Conservation (phyloP, 1,139 yeast genomes). For the Debaryomyces subglobosus region DNA sequence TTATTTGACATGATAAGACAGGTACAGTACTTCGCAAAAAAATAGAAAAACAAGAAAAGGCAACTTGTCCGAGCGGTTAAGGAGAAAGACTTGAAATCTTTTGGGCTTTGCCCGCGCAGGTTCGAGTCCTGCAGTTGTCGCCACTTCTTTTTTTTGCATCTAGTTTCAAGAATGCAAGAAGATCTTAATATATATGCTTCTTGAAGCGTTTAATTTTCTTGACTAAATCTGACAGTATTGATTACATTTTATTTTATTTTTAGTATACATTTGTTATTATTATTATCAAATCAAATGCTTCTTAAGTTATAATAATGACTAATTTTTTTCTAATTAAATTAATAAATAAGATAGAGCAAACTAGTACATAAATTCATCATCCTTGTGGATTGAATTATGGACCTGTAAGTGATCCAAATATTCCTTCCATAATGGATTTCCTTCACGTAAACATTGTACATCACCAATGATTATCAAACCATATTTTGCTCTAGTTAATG, state of each 20-base stretch:
- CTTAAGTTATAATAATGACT: background rate
- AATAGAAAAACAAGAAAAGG: conserved; percentile 21
- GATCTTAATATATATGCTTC: too few relatives aligned
- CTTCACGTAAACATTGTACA: conserved; percentile 47
- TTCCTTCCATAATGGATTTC: conserved; percentile 57
- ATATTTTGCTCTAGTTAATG: conserved; percentile 63
- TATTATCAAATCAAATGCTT: background rate
- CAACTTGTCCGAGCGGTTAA: conserved; percentile 62
- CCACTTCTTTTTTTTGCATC: conserved; percentile 24
- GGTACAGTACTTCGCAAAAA: background rate
- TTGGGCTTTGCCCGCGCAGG: conserved; percentile 65
- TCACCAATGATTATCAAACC: conserved; percentile 63
- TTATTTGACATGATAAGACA: background rate
- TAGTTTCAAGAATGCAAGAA: background rate
- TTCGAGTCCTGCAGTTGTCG: conserved; percentile 63
- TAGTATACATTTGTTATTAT: background rate
- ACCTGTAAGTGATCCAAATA: conserved; percentile 44
- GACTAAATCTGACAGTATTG: too few relatives aligned
- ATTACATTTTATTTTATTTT: too few relatives aligned
- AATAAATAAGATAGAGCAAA: background rate
- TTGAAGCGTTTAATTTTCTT: too few relatives aligned
- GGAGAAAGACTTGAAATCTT: conserved; percentile 61
- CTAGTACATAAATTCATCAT: conserved; percentile 15
- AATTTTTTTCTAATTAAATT: background rate
- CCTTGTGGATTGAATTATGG: conserved; percentile 18